Evolutionary conservation across 768 basidiomycete species (phyloP), one percentile per base, ranked within the genome.

Genomic region (Mycena crocata): DNA sequence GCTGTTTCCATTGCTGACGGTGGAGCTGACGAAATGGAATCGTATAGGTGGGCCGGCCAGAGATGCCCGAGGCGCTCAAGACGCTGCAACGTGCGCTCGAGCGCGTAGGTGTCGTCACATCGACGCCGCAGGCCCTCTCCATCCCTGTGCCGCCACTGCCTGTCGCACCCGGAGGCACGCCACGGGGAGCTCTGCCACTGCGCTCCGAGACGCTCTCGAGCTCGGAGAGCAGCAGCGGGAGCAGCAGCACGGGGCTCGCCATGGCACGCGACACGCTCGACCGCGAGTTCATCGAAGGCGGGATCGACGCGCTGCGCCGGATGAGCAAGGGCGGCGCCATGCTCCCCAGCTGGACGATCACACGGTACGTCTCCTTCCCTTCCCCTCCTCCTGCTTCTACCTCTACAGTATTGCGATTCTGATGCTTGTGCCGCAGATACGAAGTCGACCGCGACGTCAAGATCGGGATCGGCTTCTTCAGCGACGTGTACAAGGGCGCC

Each of bases 21-120:
- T 21, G 26, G 32, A 21, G 46, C 37, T 57, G 37, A 57, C 35
- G 24, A 13, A 24, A 13, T 72, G 76, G 34, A 5, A 42, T 42
- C n/a, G 19, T 26, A 50, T 46, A 85, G 66, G 85, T 90, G 46
- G 83, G 83, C 35, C 80, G 87, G 49, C 86, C 87, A 48, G 90
- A 93, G 75, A 90, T 93, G 85, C 89, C 90, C 1, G 93, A 94
- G 75, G 92, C 92, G 15, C 88, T 93, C 75, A 93, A 92, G 79
- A 89, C 93, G 5, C 81, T 94, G 21, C 92, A 93, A 78, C 79
- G 93, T 26, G 88, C 87, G 19, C 79, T 92, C 54, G 89, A 89
- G 79, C 69, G 73, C 23, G 81, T 83, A 58, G 77, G 68, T 17
- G 59, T 59, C 9, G 60, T 63, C 17, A 23, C 56, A 12, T 50